Evolutionary conservation across 306 rosid genomes (phyloP), one percentile per base, ranked within the genome.

Genomic region (Malus fusca): DNA sequence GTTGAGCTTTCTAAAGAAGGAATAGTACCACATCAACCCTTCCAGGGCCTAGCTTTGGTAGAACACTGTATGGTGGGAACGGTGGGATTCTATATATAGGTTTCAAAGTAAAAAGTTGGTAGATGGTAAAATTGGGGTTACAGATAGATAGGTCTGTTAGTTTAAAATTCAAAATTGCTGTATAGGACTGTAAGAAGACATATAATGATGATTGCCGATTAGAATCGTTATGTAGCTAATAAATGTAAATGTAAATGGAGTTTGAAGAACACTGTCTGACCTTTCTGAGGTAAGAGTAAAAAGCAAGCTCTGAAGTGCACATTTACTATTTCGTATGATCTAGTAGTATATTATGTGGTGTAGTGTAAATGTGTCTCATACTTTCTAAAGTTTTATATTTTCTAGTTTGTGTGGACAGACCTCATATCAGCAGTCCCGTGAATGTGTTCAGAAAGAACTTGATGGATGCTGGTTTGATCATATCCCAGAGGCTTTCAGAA

Each of bases 401-500:
- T 91, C 84, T 88, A 87, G 93, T 87, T 88, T 80, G 70, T 84
- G 71, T 87, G 77, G 78, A 78, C 96, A 92, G 97, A 81, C 84
- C 61, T 88, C 94, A 76, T 88, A 81, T 77, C 87, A 90, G 82
- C 88, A 74, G 80, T 86, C 92, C 60, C 77, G 68, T 68, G 81
- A 76, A 71, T 71, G 42, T 83, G 77, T 88, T 66, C 79, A 79
- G 81, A 82, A 90, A 74, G 94, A 92, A 79, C 89, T 92, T 70
- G 87, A 86, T 68, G 92, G 96, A 79, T 81, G 87, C 81, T 92
- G 97, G 97, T 88, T 86, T 25, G 96, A 92, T 88, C 89, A 81
- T 78, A 88, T 92, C 46, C 88, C 86, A 25, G 91, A 88, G 80
- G 81, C 88, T 72, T 66, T 92, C 58, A 86, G 84, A 83, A 86